Evolutionary conservation across 257 asterid genomes (phyloP), one percentile per base, ranked within the genome.

Genomic region (Jacaranda copaia): DNA sequence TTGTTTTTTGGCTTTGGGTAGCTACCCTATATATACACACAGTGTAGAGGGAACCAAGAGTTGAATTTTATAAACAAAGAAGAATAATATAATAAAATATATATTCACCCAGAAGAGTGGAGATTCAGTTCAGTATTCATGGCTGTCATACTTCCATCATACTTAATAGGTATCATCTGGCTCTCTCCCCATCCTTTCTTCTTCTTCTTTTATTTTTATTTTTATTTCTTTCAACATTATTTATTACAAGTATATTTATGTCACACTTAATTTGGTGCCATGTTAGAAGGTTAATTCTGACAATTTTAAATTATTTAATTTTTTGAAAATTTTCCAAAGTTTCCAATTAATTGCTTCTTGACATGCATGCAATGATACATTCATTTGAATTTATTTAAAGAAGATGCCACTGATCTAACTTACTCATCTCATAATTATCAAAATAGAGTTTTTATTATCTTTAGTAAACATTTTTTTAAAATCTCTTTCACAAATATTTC

Each of bases 91-190:
- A 25, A 25, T 40, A 70, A 36, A 75, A 55, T 68, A 51, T 53
- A 36, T 46, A 25, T 36, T 25, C 83, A 77, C 81, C 83, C 61
- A 63, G 46, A 68, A 77, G 48, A 55, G 78, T 68, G 84, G 77
- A 76, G 87, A 80, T 80, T 77, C 68, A 55, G 76, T 61, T 83
- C 73, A 75, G 61, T 63, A 77, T 77, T 77, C 60, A 78, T 68
- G 52, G 81, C 78, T 82, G 76, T 82, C 83, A 70, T 75, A 55
- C 76, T 62, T 72, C n/a, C n/a, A n/a, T n/a, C n/a, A n/a, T n/a
- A n/a, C n/a, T 46, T 19, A 51, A 61, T 42, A 18, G 13, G 25
- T 9, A 58, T 13, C 43, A 55, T 63, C 32, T 38, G 56, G 60
- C n/a, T 45, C 3, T 63, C 49, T 38, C 66, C 45, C 25, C 15